Evolutionary conservation across 805 yeast species (phyloP).

Genomic region (Candida succiphila): DNA sequence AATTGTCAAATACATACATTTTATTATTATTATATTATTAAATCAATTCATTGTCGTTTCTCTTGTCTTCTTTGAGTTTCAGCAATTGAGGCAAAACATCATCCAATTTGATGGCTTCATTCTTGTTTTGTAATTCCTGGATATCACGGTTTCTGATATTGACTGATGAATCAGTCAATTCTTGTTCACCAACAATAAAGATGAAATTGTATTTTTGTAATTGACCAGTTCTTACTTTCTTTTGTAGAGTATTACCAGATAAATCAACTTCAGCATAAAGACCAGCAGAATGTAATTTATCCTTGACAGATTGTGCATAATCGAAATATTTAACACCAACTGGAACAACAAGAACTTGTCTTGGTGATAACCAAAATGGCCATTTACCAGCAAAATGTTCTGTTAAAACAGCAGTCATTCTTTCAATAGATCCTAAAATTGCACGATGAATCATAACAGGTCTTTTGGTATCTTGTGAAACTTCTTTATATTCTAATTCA

Average conservation of each 20-base stretch:
- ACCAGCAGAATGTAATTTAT: slow-evolving; percentile 57
- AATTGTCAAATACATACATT: background rate
- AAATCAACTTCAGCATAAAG: slow-evolving; percentile 91
- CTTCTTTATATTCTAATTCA: slow-evolving; percentile 73
- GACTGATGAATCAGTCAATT: slow-evolving; percentile 67
- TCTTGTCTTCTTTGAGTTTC: slow-evolving; percentile 61
- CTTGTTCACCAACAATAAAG: slow-evolving; percentile 95
- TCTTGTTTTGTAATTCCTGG: slow-evolving; percentile 86
- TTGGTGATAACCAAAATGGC: slow-evolving; percentile 99
- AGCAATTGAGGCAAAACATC: slow-evolving; percentile 62
- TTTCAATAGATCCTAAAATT: slow-evolving; percentile 93
- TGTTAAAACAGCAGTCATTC: slow-evolving; percentile 97
- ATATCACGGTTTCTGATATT: slow-evolving; percentile 97
- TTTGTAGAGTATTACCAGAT: slow-evolving; percentile 92
- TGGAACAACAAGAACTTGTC: slow-evolving; percentile 93
- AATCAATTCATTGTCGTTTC: slow-evolving; percentile 50
- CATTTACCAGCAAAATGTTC: slow-evolving; percentile 99
- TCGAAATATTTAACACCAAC: slow-evolving; percentile 90
- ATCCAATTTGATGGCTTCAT: slow-evolving; percentile 67
- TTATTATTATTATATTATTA: background rate
- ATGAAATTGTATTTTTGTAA: slow-evolving; percentile 89
- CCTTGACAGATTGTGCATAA: slow-evolving; percentile 78
- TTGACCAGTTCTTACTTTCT: slow-evolving; percentile 98
- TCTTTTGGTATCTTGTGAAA: slow-evolving; percentile 50
- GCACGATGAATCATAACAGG: slow-evolving; percentile 99